Base-by-base conservation (phyloP, 2,329 filamentous ascomycete species). In the Coniochaeta sp. region DNA sequence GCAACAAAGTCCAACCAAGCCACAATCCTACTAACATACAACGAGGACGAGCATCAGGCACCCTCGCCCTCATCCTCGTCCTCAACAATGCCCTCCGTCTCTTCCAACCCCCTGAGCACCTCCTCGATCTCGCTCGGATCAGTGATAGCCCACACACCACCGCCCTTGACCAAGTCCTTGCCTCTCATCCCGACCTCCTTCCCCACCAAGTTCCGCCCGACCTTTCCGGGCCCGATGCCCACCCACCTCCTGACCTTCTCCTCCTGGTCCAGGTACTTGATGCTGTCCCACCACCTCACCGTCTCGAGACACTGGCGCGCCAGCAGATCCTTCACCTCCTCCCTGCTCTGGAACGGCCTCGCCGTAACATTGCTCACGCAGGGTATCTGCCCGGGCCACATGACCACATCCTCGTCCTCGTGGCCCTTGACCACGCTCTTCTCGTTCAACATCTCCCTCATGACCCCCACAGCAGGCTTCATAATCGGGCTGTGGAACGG, bases 401-500 rank as follows among this genome's bases (percentile, higher is more conserved):
- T 85, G 10, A 96, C 78, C 1, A 91, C 82, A 66, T 90, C 86
- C 57, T 86, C 74, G 16, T 77, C 77, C 61, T 85, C 77, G 55
- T 75, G 75, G 1, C 83, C 84, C 34, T 72, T 76, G 1, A 80
- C 79, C 32, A 78, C 75, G 64, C 81, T 87, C 66, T 80, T 81
- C 30, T 77, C 78, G 32, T 85, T 79, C 24, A 97, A 77, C 58
- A 93, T 77, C 38, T 79, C 77, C 65, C 81, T 84, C 86, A 97
- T 90, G 38, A 89, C 84, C 7, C 82, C 80, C 30, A 90, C 86
- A 2, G 93, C 93, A 0, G 92, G 93, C 71, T 85, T 84, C 93
- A 98, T 96, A 64, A 97, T 85, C 17, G 91, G 90, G 70, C 89
- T 93, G 77, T 97, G 93, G 69, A 97, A 97, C 1, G 93, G 93